Evolutionary conservation across 1,139 yeast genomes (phyloP).

Genomic region (Pichia sp.): DNA sequence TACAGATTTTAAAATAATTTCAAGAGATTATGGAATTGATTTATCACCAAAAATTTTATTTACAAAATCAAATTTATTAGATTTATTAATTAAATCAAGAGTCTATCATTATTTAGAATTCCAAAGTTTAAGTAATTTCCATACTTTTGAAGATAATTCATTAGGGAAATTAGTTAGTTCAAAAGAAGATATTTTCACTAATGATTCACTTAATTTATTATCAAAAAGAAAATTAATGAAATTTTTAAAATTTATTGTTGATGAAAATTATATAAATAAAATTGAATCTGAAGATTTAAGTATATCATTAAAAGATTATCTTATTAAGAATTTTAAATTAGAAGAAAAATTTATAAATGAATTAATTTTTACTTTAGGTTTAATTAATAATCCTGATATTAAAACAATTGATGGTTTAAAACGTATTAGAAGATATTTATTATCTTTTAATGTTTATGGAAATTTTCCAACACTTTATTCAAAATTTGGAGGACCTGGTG

Average conservation of each 20-base stretch:
- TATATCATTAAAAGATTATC: conserved; percentile 42
- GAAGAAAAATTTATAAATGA: conserved; percentile 74
- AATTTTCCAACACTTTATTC: conserved; percentile 88
- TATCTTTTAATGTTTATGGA: conserved; percentile 90
- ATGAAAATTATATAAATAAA: conserved; percentile 31
- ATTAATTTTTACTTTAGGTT: conserved; percentile 78
- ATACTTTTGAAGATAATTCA: conserved; percentile 83
- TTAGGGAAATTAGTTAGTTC: conserved; percentile 80
- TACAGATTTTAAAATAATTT: conserved; percentile 41
- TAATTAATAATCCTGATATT: conserved; percentile 55
- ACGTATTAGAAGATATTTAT: conserved; percentile 74
- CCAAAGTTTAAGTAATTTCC: conserved; percentile 82
- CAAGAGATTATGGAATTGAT: conserved; percentile 81
- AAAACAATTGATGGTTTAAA: conserved; percentile 69
- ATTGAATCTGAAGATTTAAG: neutral
- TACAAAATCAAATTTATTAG: conserved; percentile 79
- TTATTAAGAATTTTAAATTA: conserved; percentile 53
- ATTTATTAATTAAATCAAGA: conserved; percentile 71
- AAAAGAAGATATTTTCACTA: conserved; percentile 91
- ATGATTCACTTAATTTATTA: conserved; percentile 66
- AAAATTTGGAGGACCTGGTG: conserved; percentile 96
- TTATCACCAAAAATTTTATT: conserved; percentile 84
- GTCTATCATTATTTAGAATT: conserved; percentile 90
- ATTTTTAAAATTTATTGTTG: conserved; percentile 81
- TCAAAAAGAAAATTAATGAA: conserved; percentile 87